Evolutionary conservation across 441 rosid species (phyloP).

Genomic region (Pelargonium australe): DNA sequence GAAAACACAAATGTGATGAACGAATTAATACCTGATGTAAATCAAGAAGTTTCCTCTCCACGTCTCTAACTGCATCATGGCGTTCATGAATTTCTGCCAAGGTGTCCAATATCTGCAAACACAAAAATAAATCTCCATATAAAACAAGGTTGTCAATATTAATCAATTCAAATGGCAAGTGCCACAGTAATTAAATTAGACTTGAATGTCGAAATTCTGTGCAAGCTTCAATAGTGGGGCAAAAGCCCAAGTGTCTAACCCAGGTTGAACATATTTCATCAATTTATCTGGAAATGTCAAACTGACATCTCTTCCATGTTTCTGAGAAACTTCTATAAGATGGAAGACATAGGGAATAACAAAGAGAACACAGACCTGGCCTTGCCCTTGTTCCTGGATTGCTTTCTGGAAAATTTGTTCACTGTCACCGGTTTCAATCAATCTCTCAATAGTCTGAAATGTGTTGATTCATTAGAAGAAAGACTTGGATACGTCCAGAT

Average conservation of each 20-base stretch:
- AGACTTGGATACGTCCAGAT: slow-evolving; percentile 15
- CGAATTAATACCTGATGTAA: slow-evolving; percentile 68
- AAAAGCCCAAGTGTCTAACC: neutral
- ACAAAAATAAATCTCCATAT: neutral
- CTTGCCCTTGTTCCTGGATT: slow-evolving; percentile 91
- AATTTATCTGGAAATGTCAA: neutral
- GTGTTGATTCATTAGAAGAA: slow-evolving; percentile 17
- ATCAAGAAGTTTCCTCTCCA: slow-evolving; percentile 85
- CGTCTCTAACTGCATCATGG: slow-evolving; percentile 82
- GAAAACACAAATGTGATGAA: neutral
- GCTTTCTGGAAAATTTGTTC: slow-evolving; percentile 95
- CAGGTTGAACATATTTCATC: neutral
- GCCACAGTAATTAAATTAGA: neutral
- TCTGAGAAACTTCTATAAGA: neutral
- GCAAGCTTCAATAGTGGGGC: neutral
- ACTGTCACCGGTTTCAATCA: slow-evolving; percentile 94
- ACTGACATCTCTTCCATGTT: neutral
- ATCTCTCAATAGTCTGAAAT: slow-evolving; percentile 72
- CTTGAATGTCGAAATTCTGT: neutral
- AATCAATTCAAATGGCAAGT: neutral
- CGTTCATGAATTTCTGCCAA: slow-evolving; percentile 99
- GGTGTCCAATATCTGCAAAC: slow-evolving; percentile 81
- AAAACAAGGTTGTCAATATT: neutral
- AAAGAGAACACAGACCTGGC: slow-evolving; percentile 53
- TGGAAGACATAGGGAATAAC: slow-evolving; percentile 4